phyloP scores from a whole-genome alignment of 192 early-diverging fungal species.

The Backusella morwellensis region DNA sequence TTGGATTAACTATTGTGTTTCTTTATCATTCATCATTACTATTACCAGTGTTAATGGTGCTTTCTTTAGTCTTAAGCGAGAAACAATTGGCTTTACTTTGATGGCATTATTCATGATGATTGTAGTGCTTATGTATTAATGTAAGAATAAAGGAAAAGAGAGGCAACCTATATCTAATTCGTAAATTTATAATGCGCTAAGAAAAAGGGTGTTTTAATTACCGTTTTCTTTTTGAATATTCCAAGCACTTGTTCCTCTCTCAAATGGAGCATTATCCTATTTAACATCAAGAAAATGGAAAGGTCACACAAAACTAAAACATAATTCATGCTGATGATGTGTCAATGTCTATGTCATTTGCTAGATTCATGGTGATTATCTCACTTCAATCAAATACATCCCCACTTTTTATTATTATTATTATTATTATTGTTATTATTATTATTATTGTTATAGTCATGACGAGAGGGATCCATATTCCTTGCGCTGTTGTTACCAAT shows the following conservation, averaged over 20 bases:
- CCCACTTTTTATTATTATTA: no score
- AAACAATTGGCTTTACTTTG: neutral
- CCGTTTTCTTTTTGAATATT: neutral
- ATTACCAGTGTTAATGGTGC: constrained; percentile 34
- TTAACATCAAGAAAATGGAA: neutral
- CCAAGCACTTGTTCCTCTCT: neutral
- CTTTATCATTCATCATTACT: neutral
- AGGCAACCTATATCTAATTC: neutral
- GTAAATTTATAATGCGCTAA: neutral
- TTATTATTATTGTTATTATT: no score
- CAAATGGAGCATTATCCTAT: neutral
- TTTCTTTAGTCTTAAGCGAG: constrained; percentile 31
- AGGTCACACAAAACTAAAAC: neutral
- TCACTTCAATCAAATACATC: no score
- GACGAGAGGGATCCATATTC: neutral
- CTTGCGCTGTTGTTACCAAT: neutral
- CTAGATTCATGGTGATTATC: no score
- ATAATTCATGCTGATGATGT: neutral
- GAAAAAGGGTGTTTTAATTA: neutral
- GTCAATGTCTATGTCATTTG: no score
- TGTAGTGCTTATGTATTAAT: neutral
- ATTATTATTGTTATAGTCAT: no score
- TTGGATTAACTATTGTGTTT: neutral
- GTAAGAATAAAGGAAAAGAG: neutral
- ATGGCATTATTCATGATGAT: neutral